Evolutionary conservation across 345 rosid species (phyloP), one percentile per base, ranked within the genome.

Genomic region (Populus euphratica): DNA sequence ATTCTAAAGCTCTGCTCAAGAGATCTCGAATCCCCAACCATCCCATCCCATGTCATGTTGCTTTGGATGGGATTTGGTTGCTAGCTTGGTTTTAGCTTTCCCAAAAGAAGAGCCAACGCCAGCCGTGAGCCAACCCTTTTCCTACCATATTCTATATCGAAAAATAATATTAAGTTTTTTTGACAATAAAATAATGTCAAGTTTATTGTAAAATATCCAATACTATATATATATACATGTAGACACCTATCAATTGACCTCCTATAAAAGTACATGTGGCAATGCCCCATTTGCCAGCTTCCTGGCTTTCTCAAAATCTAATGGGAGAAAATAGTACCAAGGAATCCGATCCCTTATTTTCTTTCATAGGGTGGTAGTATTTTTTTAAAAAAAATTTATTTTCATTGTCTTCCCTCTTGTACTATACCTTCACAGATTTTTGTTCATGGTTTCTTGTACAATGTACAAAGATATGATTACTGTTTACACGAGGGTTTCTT

Each of bases 11-110:
- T 47, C 73, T 79, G 75, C 27, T 65, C 73, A 73, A 68, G 84
- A 75, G 83, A 81, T 83, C 82, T 83, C 78, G 81, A 81, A 83
- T 87, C 82, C 81, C 77, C 78, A 76, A 29, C 76, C 77, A 47
- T 36, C 78, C 76, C 82, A 77, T 83, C 85, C 82, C 76, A 83
- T 80, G 85, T 81, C 76, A 81, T 80, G 85, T 81, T 83, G 83
- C 79, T 80, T 64, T 66, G 79, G 73, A 78, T 76, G 80, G 76
- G 79, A 78, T 85, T 73, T 67, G 80, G 61, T 73, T 54, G 69
- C 72, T 84, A 77, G 81, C 78, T 82, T 79, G 76, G 68, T 72
- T 74, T 71, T 75, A 39, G 76, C 75, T 76, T 80, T 80, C 80
- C 84, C 52, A 74, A 16, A 80, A 69, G 80, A 36, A 67, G 73